Percentiles rank a stretch among this genome's conserved stretches.
Evolutionary conservation across 2,329 filamentous ascomycete genomes (phyloP).

Genomic region (Pseudopithomyces chartarum): DNA sequence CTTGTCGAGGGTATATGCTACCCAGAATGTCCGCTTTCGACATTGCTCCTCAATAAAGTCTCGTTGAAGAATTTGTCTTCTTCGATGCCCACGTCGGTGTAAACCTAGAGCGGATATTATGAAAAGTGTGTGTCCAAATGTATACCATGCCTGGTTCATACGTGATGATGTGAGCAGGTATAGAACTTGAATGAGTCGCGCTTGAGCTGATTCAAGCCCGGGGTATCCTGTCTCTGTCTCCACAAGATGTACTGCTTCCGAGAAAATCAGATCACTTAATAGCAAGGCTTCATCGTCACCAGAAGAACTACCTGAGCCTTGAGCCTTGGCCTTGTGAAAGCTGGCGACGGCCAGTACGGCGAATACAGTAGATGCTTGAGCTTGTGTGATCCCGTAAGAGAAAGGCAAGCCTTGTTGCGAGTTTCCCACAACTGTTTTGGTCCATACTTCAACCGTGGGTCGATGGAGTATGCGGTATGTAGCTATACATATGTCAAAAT

Average conservation of each 20-base stretch:
- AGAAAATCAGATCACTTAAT: conserved; percentile 48
- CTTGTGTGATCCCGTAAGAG: conserved; percentile 48
- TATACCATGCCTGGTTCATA: conserved; percentile 64
- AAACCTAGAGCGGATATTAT: conserved; percentile 53
- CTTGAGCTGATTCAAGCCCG: conserved; percentile 60
- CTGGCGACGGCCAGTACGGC: conserved; percentile 53
- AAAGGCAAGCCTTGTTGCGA: conserved; percentile 31
- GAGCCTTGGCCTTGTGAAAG: conserved; percentile 51
- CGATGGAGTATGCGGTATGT: conserved; percentile 63
- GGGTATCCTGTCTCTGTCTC: conserved; percentile 57
- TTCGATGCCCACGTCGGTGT: conserved; percentile 45
- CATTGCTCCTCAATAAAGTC: conserved; percentile 58
- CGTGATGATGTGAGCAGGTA: conserved; percentile 63
- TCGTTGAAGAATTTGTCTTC: conserved; percentile 19
- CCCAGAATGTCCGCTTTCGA: conserved; percentile 65
- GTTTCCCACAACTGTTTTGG: conserved; percentile 22
- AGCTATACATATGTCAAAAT: conserved; percentile 64
- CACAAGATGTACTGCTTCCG: conserved; percentile 43
- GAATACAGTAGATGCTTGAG: conserved; percentile 48
- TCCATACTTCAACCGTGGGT: conserved; percentile 57
- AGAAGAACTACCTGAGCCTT: conserved; percentile 26
- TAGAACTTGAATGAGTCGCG: conserved; percentile 60
- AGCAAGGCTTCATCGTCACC: conserved; percentile 29
- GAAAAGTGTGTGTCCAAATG: conserved; percentile 61
- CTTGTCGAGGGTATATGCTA: conserved; percentile 64